Evolutionary conservation across 352 stramenopile genomes (phyloP).

Genomic region (Globisporangium canariense): DNA sequence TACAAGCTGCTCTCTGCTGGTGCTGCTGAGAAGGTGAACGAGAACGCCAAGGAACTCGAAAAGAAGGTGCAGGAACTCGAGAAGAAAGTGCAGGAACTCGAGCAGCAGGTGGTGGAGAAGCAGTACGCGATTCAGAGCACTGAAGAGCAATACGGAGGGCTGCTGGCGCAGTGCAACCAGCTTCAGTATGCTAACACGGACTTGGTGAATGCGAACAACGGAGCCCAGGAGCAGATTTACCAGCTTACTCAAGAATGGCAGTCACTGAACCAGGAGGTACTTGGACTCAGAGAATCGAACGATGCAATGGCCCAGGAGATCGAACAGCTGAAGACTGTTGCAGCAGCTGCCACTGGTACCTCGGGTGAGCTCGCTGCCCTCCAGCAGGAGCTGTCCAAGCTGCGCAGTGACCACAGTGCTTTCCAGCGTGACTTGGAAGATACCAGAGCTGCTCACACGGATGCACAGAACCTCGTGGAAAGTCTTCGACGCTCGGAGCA

Average conservation of each 20-base stretch:
- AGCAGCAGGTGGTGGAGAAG: constrained; percentile 17
- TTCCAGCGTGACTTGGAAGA: constrained; percentile 22
- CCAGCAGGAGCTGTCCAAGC: constrained; percentile 29
- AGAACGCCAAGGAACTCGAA: constrained; percentile 23
- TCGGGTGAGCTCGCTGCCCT: constrained; percentile 16
- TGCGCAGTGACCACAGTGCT: constrained; percentile 21
- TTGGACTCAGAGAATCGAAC: constrained; percentile 8
- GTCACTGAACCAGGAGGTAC: constrained; percentile 19
- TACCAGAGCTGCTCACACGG: constrained; percentile 11
- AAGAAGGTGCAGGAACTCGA: constrained; percentile 27
- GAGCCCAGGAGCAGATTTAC: constrained; percentile 13
- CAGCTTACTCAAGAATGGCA: constrained; percentile 26
- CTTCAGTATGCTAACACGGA: constrained; percentile 12
- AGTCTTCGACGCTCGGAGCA: constrained; percentile 26
- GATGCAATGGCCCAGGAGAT: constrained; percentile 6
- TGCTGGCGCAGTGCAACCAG: constrained; percentile 14
- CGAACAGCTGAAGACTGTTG: not conserved
- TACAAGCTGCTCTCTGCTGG: constrained; percentile 40
- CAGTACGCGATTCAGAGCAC: constrained; percentile 4
- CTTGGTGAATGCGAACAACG: constrained; percentile 4
- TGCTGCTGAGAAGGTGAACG: constrained; percentile 22
- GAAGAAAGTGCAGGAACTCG: constrained; percentile 27
- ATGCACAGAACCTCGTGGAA: not conserved
- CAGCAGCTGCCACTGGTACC: not conserved
- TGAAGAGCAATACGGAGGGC: constrained; percentile 31